Evolutionary conservation across 306 rosid species (phyloP), one percentile per base, ranked within the genome.

Genomic region (Crotalaria pallida): DNA sequence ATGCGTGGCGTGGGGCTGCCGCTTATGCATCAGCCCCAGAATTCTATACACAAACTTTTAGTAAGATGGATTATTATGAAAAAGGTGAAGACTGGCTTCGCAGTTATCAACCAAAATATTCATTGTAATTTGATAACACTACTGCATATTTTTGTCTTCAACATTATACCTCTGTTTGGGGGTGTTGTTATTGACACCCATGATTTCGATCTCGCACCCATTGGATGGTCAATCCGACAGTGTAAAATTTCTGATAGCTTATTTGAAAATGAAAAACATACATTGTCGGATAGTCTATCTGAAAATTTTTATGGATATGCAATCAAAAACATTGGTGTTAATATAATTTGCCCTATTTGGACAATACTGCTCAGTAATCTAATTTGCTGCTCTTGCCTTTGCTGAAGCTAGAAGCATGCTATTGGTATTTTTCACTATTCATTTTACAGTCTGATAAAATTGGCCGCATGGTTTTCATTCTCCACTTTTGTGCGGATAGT

Each of bases 1-100:
- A 94, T 29, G 99, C 99, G 22, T 91, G 99, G 99, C 90, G 96
- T 3, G 97, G 99, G 3, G 99, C 97, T 36, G 80, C 99, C 48
- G 84, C 80, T 6, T 95, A 81, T 59, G 99, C 99, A 9, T 80
- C 96, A 50, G 60, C 81, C 45, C 58, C 96, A 15, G 71, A 69
- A 34, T 95, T 95, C 75, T 80, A 77, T 8, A 73, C 92, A 38
- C 99, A 91, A 72, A 91, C 99, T 68, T 94, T 89, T 76, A 87
- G 83, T 38, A 89, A 69, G 81, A 53, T 59, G 83, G 96, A 95
- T 71, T 95, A 91, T 77, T 73, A 84, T 65, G 97, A 87, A 79
- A 84, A 89, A 63, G 97, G 97, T 41, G 99, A 95, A 70, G 99
- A 95, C 44, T 81, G 87, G 86, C 91, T 89, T 69, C 96, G 92